Conservation (phyloP, 257 asterid genomes). For the Nicotiana sylvestris region DNA sequence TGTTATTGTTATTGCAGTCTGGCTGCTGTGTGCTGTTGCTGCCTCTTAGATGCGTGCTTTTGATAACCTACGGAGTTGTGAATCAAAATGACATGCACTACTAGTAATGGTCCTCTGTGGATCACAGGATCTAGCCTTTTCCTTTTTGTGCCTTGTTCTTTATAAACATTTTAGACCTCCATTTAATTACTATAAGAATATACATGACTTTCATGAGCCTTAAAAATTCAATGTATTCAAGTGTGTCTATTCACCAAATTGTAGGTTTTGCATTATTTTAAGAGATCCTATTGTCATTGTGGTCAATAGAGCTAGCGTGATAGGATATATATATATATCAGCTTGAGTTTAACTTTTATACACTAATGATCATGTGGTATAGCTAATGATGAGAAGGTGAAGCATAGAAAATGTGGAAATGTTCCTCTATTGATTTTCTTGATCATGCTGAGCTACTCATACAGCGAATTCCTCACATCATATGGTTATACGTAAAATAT, state of each 20-base stretch:
- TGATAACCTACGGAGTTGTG: constrained; percentile 4
- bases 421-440: too few relatives aligned
- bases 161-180: neutral
- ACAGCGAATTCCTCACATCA: too few relatives aligned
- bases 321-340: too few relatives aligned
- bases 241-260: neutral
- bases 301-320: too few relatives aligned
- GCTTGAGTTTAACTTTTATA: too few relatives aligned
- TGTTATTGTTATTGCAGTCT: constrained; percentile 23
- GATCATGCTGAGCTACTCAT: too few relatives aligned
- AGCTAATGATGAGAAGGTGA: too few relatives aligned
- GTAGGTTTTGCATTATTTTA: neutral
- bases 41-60: constrained; percentile 34
- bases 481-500: too few relatives aligned
- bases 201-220: neutral
- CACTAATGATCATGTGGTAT: too few relatives aligned
- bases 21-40: constrained; percentile 43
- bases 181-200: neutral
- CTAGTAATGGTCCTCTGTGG: neutral
- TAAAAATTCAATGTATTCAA: neutral
- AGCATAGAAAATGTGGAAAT: too few relatives aligned
- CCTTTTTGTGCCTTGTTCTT: neutral
- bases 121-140: neutral
- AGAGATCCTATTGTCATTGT: neutral
- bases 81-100: neutral